Base-by-base conservation (phyloP, 129 eudicot genomes). In the Centaurea solstitialis region DNA sequence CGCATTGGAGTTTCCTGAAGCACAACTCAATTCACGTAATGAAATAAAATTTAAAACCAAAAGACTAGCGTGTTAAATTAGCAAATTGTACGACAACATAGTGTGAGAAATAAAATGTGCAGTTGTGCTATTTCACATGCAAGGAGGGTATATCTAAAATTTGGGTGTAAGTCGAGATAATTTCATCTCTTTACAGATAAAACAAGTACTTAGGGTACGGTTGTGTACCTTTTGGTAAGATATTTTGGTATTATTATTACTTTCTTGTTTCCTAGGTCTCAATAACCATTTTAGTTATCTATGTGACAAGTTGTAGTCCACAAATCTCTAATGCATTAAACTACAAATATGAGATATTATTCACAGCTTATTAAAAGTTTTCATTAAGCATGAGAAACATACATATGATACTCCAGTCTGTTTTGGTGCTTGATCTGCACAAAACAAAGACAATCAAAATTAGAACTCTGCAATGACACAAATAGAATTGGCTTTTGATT, bases 371-470 rank as follows among this genome's bases (percentile, higher is more conserved):
- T 75, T 18, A 9, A 76, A 68, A 70, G 73, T 70, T 76, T 6
- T 24, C 68, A 69, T 26, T 50, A 17, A 57, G 35, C 18, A 53
- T 7, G 30, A 12, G 21, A 82, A 77, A 37, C 86, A 69, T 85
- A 94, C 98, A 85, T 50, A 38, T 64, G 88, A 74, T 65, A 72
- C 90, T 69, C 73, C 82, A 69, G 80, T 87, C 82, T 80, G 84
- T 72, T 82, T 80, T 61, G 76, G 86, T 80, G 83, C 77, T 69
- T 87, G 74, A 18, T 85, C 98, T 94, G 90, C 91, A 90, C 80
- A 62, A 68, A 76, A 72, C 74, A 81, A 82, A 23, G 62, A 69
- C 78, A 75, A 81, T 37, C 64, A 50, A 10, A 73, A 22, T 68
- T 65, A 86, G 78, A 73, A 77, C 38, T 66, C 39, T 67, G 75